Base-by-base conservation (phyloP, 441 rosid species). In the Aleurites moluccanus region DNA sequence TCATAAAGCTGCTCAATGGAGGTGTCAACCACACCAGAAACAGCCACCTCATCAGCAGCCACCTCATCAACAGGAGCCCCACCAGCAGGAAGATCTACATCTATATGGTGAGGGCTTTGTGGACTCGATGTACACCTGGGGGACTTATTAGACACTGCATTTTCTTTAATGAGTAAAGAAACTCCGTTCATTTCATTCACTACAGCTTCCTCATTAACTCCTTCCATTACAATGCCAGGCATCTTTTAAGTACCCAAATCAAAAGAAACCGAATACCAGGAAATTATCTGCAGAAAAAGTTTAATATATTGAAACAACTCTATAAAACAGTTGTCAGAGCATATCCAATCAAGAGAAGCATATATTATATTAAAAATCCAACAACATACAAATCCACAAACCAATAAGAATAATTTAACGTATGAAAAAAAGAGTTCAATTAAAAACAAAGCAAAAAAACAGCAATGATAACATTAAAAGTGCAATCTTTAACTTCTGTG, bases 1-100 rank as follows among this genome's bases (percentile, higher is more conserved):
- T 88, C 82, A 75, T 89, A 95, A 27, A 95, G 86, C 86, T 90
- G 93, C 83, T 95, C 99, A 20, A 95, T 92, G 14, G 99, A 91
- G 75, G 93, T 85, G 67, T 85, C 92, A 74, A 86, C 73, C 64
- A 75, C 82, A 23, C 83, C 75, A 42, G 74, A 56, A 57, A 27
- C 78, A 18, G 23, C 66, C 11, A 67, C 76, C 64, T 6, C 82
- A 70, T n/a, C n/a, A n/a, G n/a, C n/a, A n/a, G n/a, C n/a, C n/a
- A n/a, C n/a, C n/a, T n/a, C n/a, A n/a, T 44, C 38, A 74, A 63
- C 84, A 63, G 77, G 78, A 67, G 71, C 86, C 64, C 76, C 84
- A 75, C 70, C 81, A 30, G 73, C 56, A 16, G 83, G 79, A 52
- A 21, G 73, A 61, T 78, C 83, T 0, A 52, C 40, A 40, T 38